These are phyloP conservation scores for Tuber borchii DNA, from an alignment of 495 filamentous ascomycete species.

Conservation along the genomic window DNA sequence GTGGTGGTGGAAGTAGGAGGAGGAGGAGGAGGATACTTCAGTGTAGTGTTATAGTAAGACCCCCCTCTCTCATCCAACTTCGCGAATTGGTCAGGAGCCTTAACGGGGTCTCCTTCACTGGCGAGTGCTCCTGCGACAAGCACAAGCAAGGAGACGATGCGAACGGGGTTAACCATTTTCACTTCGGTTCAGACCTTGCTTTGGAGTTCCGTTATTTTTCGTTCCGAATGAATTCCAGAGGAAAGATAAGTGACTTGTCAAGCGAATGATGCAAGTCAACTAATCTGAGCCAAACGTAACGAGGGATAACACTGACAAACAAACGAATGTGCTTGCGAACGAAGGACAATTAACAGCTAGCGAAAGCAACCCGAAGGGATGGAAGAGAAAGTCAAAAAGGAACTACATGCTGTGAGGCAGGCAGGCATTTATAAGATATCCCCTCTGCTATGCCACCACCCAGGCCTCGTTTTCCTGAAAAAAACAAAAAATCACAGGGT, in stretches of 20 bases:
- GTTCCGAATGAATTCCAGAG: conserved; percentile 8
- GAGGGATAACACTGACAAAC: conserved; percentile 29
- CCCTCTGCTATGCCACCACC: not conserved
- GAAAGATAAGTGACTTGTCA: conserved; percentile 12
- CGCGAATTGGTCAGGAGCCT: conserved; percentile 4
- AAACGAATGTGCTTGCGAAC: conserved; percentile 34
- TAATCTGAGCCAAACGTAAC: conserved; percentile 15
- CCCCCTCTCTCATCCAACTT: conserved; percentile 5
- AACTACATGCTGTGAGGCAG: not conserved
- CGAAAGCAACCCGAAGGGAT: conserved; percentile 24
- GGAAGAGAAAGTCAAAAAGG: conserved; percentile 12
- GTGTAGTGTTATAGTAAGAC: not conserved
- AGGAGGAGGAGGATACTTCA: conserved; percentile 2
- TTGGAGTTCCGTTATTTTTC: conserved; percentile 9
- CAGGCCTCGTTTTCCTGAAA: conserved; percentile 9
- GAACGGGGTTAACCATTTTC: conserved; percentile 35
- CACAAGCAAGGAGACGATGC: conserved; percentile 21
- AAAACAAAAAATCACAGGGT: conserved; percentile 16
- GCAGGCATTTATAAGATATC: not conserved
- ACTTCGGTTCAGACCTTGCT: conserved; percentile 5
- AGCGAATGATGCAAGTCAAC: conserved; percentile 32
- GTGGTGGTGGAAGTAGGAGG: conserved; percentile 12
- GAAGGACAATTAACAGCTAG: conserved; percentile 19
- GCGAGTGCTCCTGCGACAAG: conserved; percentile 23
- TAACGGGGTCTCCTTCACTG: not conserved